phyloP scores from a whole-genome alignment of 2,329 filamentous ascomycete genomes.

The Colletotrichum melonis region DNA sequence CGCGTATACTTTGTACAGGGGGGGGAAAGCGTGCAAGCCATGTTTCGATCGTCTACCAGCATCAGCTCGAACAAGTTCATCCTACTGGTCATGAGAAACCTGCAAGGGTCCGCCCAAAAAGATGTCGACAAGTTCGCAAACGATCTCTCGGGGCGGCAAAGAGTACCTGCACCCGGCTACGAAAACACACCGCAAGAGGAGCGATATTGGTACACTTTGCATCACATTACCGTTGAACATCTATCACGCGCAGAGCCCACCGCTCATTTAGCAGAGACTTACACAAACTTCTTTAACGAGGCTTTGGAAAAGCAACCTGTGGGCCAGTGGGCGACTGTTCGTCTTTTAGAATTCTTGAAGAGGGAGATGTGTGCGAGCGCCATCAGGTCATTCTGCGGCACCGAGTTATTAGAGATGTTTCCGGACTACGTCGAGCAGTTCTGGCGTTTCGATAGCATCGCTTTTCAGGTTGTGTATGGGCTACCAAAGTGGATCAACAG shows the following conservation, averaged over 20 bases:
- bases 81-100: slow-evolving; percentile 24
- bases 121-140: slow-evolving; percentile 29
- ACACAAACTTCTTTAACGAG: slow-evolving; percentile 28
- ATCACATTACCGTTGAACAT: slow-evolving; percentile 34
- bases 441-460: slow-evolving; percentile 40
- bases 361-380: slow-evolving; percentile 39
- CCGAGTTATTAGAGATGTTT: slow-evolving; percentile 38
- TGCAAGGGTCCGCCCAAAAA: slow-evolving; percentile 23
- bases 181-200: slow-evolving; percentile 33
- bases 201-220: slow-evolving; percentile 39
- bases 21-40: slow-evolving; percentile 26
- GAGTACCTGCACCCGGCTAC: slow-evolving; percentile 33
- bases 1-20: slow-evolving; percentile 36
- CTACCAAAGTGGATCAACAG: slow-evolving; percentile 40
- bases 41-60: slow-evolving; percentile 36
- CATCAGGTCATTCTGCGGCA: slow-evolving; percentile 39
- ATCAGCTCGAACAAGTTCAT: slow-evolving; percentile 38
- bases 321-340: slow-evolving; percentile 38
- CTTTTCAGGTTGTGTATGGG: slow-evolving; percentile 38
- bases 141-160: slow-evolving; percentile 37
- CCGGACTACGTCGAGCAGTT: slow-evolving; percentile 41
- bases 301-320: slow-evolving; percentile 27
- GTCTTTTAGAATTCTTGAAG: slow-evolving; percentile 37
- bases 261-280: slow-evolving; percentile 27
- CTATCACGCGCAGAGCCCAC: slow-evolving; percentile 31